Evolutionary conservation across 805 yeast genomes (phyloP).

Genomic region (Ogataea nonfermentans): DNA sequence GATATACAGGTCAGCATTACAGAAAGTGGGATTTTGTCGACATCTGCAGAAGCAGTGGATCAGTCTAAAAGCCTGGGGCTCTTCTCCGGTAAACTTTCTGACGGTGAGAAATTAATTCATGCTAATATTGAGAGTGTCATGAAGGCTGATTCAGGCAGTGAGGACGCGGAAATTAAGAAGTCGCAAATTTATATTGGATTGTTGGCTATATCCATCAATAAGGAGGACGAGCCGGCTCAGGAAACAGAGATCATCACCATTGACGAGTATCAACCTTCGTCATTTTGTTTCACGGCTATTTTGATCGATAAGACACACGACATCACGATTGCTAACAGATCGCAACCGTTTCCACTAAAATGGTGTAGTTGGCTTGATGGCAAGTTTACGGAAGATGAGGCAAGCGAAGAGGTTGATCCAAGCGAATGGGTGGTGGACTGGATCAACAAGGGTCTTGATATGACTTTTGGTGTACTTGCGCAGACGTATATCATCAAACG

Average conservation of each 20-base stretch:
- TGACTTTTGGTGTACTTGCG: conserved; percentile 82
- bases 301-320: conserved; percentile 78
- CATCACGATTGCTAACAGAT: conserved; percentile 67
- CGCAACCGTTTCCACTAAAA: conserved; percentile 85
- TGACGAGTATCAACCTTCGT: conserved; percentile 46
- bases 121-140: conserved; percentile 84
- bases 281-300: conserved; percentile 74
- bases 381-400: conserved; percentile 20
- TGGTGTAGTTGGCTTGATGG: conserved; percentile 95
- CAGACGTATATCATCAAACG: conserved; percentile 88
- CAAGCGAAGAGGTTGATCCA: conserved; percentile 54
- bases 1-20: conserved; percentile 62
- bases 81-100: conserved; percentile 72
- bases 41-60: conserved; percentile 28
- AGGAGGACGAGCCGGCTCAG: conserved; percentile 20
- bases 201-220: conserved; percentile 30
- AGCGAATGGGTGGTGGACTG: conserved; percentile 78
- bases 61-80: conserved; percentile 53
- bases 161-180: conserved; percentile 13
- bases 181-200: conserved; percentile 35
- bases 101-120: conserved; percentile 83
- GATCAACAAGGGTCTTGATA: conserved; percentile 74
- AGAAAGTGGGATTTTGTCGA: conserved; percentile 44
- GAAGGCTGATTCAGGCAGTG: conserved; percentile 12
- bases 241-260: conserved; percentile 37